phyloP scores from a whole-genome alignment of 2,329 filamentous ascomycete species.

The Aspergillus niger region DNA sequence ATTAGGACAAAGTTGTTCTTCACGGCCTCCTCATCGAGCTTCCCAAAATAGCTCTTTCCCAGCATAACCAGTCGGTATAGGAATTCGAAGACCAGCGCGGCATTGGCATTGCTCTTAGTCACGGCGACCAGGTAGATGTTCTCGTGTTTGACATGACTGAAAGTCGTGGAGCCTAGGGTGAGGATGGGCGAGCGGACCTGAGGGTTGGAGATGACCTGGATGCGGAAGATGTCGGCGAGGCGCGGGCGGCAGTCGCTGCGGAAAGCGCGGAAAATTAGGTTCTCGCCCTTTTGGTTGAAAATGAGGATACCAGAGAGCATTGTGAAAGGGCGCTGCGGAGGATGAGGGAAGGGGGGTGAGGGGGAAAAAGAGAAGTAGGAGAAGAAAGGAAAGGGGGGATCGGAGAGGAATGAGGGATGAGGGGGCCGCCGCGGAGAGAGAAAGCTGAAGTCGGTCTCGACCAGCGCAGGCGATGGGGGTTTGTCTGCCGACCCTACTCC shows the following conservation, averaged over 20 bases:
- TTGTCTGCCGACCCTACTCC: too few relatives aligned
- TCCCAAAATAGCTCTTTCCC: constrained; percentile 95
- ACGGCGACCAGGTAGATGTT: constrained; percentile 98
- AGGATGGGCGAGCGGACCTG: constrained; percentile 97
- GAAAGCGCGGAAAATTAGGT: constrained; percentile 98
- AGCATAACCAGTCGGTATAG: constrained; percentile 87
- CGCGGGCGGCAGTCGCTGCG: constrained; percentile 97
- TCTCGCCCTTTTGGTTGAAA: constrained; percentile 99
- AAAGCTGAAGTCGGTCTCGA: neutral
- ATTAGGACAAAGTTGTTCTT: constrained; percentile 99
- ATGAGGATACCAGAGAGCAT: constrained; percentile 98
- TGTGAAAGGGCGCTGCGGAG: constrained; percentile 34
- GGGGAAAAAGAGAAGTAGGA: neutral
- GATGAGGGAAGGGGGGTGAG: constrained; percentile 10
- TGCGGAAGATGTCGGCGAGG: constrained; percentile 97
- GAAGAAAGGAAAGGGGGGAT: constrained; percentile 10
- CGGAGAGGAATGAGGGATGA: constrained; percentile 9
- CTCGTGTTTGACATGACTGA: constrained; percentile 99
- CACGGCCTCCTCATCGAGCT: constrained; percentile 98
- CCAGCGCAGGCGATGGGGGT: neutral
- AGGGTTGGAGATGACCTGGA: constrained; percentile 98
- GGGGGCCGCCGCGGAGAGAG: neutral
- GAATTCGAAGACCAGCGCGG: constrained; percentile 96
- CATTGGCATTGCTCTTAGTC: constrained; percentile 99
- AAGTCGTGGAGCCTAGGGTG: constrained; percentile 95